Conservation (phyloP, 1,284 basidiomycete species). For the Mrakiaceae sp. region DNA sequence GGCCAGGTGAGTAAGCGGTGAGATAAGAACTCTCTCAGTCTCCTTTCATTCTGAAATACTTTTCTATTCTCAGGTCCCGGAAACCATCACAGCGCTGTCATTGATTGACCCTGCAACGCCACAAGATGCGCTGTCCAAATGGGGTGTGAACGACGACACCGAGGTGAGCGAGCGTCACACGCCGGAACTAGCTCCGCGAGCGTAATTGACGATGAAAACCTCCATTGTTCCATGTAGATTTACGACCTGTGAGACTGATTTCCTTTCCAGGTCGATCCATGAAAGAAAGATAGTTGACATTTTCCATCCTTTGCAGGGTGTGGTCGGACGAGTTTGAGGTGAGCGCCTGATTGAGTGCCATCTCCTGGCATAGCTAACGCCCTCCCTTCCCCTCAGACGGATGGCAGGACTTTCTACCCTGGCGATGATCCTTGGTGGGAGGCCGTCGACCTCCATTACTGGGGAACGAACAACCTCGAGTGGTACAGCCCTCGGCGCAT, state of each 20-base stretch:
- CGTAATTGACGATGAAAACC: slow-evolving; percentile 12
- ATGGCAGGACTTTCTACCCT: slow-evolving; percentile 17
- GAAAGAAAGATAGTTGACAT: no score
- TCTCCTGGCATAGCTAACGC: no score
- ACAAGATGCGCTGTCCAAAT: slow-evolving; percentile 44
- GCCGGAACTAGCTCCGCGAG: slow-evolving; percentile 25
- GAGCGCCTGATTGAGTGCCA: no score
- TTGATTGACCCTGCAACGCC: slow-evolving; percentile 57
- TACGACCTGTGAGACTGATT: no score
- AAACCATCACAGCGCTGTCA: neutral
- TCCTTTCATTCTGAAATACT: slow-evolving; percentile 28
- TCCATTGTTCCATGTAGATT: no score
- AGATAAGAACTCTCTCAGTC: slow-evolving; percentile 16
- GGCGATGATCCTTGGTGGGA: slow-evolving; percentile 47
- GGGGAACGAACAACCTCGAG: slow-evolving; percentile 25
- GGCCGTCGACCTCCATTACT: slow-evolving; percentile 36
- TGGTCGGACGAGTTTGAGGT: no score
- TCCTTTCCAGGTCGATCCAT: no score
- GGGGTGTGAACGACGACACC: slow-evolving; percentile 38
- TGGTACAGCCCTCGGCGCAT: slow-evolving; percentile 37
- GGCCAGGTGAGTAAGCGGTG: slow-evolving; percentile 39
- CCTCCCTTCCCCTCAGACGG: slow-evolving; percentile 20
- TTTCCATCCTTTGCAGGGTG: no score
- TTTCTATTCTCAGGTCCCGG: neutral
- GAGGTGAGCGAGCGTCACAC: slow-evolving; percentile 30